phyloP scores from a whole-genome alignment of 495 filamentous ascomycete species.

The Tuber borchii region DNA sequence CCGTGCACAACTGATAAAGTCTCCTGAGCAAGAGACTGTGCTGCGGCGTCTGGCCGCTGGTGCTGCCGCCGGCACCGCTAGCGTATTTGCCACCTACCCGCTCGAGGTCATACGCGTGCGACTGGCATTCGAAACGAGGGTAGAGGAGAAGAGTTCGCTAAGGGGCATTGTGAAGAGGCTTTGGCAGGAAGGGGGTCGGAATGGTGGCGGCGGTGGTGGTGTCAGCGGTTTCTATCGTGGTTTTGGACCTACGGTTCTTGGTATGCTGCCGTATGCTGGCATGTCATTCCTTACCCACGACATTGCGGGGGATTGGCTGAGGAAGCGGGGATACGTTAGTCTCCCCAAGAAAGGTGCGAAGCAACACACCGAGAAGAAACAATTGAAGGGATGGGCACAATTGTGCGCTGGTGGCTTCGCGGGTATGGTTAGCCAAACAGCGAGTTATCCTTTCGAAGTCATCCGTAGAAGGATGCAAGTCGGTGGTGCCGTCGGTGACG shows the following conservation, averaged over 20 bases:
- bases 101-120: slow-evolving; percentile 88
- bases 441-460: slow-evolving; percentile 87
- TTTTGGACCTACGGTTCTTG: slow-evolving; percentile 78
- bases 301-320: slow-evolving; percentile 71
- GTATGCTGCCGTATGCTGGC: slow-evolving; percentile 95
- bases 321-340: slow-evolving; percentile 45
- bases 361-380: slow-evolving; percentile 27
- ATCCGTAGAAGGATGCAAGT: slow-evolving; percentile 93
- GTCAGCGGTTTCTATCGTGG: slow-evolving; percentile 84
- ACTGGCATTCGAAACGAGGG: slow-evolving; percentile 84
- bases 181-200: slow-evolving; percentile 56
- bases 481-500: slow-evolving; percentile 85
- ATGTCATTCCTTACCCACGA: slow-evolving; percentile 97
- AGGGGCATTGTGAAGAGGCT: slow-evolving; percentile 69
- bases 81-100: slow-evolving; percentile 92
- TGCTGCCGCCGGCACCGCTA: slow-evolving; percentile 74
- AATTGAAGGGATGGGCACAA: slow-evolving; percentile 70
- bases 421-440: slow-evolving; percentile 81
- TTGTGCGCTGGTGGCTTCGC: slow-evolving; percentile 75
- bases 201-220: slow-evolving; percentile 49
- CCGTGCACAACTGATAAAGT: slow-evolving; percentile 64
- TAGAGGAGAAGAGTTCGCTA: slow-evolving; percentile 59
- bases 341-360: slow-evolving; percentile 32
- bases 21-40: slow-evolving; percentile 67
- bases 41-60: slow-evolving; percentile 71